These are phyloP conservation scores for Fusarium fracticaudum DNA, from an alignment of 2,329 filamentous ascomycete species.

Conservation along the genomic window DNA sequence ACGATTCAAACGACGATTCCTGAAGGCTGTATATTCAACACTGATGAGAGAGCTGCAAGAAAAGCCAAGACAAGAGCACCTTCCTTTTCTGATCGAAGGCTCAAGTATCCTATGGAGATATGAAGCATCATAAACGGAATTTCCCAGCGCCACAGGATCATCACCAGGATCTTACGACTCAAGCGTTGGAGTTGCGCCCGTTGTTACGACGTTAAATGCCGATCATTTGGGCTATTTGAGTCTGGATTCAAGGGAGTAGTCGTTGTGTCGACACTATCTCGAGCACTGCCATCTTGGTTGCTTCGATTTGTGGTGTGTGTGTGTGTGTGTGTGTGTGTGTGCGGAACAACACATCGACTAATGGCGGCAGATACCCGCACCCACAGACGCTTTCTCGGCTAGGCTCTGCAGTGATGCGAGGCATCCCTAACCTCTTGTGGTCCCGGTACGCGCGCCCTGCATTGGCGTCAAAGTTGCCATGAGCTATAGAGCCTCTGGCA, in stretches of 20 bases:
- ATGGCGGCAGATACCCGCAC: not conserved
- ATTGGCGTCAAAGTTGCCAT: not conserved
- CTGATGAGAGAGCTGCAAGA: constrained; percentile 3
- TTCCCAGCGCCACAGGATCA: constrained; percentile 1
- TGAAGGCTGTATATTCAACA: constrained; percentile 26
- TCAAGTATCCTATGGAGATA: constrained; percentile 32
- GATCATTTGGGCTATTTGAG: not conserved
- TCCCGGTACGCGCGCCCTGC: not conserved
- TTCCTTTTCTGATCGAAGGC: constrained; percentile 19
- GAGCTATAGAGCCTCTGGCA: constrained; percentile 12
- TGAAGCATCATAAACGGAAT: constrained; percentile 10
- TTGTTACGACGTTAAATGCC: not conserved
- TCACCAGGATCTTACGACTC: not conserved
- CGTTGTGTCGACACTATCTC: constrained; percentile 2
- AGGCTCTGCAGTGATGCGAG: not conserved
- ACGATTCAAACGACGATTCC: constrained; percentile 31
- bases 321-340: not conserved
- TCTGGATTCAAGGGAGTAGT: not conserved
- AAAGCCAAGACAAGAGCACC: not conserved
- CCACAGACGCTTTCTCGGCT: not conserved
- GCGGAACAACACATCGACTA: not conserved
- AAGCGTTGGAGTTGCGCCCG: not conserved
- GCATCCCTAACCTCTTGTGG: constrained; percentile 7
- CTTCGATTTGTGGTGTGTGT: not conserved
- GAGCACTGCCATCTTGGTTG: not conserved